These are phyloP conservation scores for Cladophialophora bantiana DNA, from an alignment of 2,329 filamentous ascomycete species.

Conservation along the genomic window DNA sequence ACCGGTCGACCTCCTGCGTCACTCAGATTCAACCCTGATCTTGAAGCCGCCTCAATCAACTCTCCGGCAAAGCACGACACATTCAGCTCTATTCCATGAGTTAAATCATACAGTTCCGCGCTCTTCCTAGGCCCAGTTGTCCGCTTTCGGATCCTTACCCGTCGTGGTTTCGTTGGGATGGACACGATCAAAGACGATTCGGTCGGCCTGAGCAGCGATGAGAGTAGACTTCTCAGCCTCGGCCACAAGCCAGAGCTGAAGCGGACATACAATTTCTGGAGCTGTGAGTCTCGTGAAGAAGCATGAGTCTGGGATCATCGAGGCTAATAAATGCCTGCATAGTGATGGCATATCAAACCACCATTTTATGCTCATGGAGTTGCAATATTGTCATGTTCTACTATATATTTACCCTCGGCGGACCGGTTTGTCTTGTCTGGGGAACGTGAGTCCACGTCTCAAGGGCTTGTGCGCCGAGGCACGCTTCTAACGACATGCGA, in stretches of 20 bases:
- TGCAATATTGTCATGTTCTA: constrained; percentile 36
- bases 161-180: constrained; percentile 20
- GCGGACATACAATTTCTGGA: constrained; percentile 36
- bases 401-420: constrained; percentile 35
- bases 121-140: background rate
- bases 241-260: constrained; percentile 37
- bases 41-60: background rate
- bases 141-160: background rate
- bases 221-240: constrained; percentile 33
- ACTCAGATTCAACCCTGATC: background rate
- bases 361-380: constrained; percentile 32
- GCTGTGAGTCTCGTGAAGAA: constrained; percentile 24
- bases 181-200: constrained; percentile 29
- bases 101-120: constrained; percentile 1
- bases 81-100: constrained; percentile 21
- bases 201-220: constrained; percentile 27
- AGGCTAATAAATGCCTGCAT: constrained; percentile 4
- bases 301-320: background rate
- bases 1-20: background rate
- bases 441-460: constrained; percentile 32
- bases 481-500: background rate
- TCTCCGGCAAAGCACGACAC: background rate
- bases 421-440: constrained; percentile 36
- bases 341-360: constrained; percentile 37
- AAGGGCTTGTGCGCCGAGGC: background rate